Evolutionary conservation across 306 rosid species (phyloP), one percentile per base, ranked within the genome.

Genomic region (Inga leiocalycina): DNA sequence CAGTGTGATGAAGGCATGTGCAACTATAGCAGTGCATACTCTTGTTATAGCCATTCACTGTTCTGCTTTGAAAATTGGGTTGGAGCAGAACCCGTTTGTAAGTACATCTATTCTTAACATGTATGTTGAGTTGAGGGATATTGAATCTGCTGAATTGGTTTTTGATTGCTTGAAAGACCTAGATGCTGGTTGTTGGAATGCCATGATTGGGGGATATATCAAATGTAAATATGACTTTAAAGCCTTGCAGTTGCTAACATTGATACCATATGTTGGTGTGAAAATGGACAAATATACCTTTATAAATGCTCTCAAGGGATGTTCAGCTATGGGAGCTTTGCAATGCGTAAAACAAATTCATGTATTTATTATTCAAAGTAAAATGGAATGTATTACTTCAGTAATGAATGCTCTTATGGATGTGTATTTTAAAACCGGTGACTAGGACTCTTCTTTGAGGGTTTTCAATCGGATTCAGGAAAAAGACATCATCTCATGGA

Each of bases 181-280:
- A 8, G 92, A 89, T 81, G 71, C 86, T 82, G 88, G 91, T 78
- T 86, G 89, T 81, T 89, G 90, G 94, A 91, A 91, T 84, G 75
- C 87, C 72, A 82, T 91, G 88, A 82, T 91, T 82, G 92, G 91
- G 22, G 92, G 86, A 44, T 89, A 87, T 77, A 52, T 76, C 16
- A 74, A 80, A 75, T 87, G 89, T 37, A 89, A 90, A 35, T 61
- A 10, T 71, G 78, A 84, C 70, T 46, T 84, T 56, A 70, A 87
- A 67, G 92, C 92, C 78, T 77, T 84, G 76, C 86, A 77, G 61
- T 69, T 81, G 74, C 80, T 89, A 3, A 78, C 88, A 70, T 81
- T 75, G 66, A 64, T 89, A 86, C 77, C 77, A 2, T 52, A 77
- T 61, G 75, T 68, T 17, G 90, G 88, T 37, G 41, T 86, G 45